Evolutionary conservation across 176 grass and related monocot species (phyloP).

Genomic region (Metroxylon sagu): DNA sequence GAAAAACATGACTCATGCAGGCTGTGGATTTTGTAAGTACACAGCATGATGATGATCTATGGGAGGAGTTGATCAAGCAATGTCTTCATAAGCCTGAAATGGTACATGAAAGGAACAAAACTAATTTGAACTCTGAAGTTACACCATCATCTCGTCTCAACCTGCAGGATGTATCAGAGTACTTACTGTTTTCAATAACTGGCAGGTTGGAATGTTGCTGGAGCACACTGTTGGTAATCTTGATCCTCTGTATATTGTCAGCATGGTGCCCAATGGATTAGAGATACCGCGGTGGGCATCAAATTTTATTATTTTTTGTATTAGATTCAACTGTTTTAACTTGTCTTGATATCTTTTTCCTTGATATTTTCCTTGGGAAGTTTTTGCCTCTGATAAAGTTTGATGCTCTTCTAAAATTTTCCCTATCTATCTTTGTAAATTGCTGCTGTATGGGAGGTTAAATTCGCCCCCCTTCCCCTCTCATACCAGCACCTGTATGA

Average conservation of each 20-base stretch:
- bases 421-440: no score
- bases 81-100: conserved; percentile 92
- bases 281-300: conserved; percentile 78
- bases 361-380: no score
- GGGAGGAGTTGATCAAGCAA: conserved; percentile 85
- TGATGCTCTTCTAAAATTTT: no score
- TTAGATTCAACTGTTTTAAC: no score
- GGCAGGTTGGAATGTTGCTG: conserved; percentile 91
- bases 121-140: no score
- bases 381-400: no score
- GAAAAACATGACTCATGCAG: conserved; percentile 23
- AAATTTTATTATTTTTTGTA: not conserved
- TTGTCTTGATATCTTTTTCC: no score
- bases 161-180: no score
- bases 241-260: conserved; percentile 94
- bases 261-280: conserved; percentile 88
- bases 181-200: conserved; percentile 9
- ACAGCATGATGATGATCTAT: conserved; percentile 90
- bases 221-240: conserved; percentile 98
- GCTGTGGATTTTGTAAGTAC: conserved; percentile 94
- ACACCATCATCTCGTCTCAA: no score
- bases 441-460: no score
- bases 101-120: conserved; percentile 26
- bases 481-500: no score
- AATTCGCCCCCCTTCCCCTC: no score